Evolutionary conservation across 176 grass and related monocot species (phyloP).

Genomic region (Chrysopogon serrulatus): DNA sequence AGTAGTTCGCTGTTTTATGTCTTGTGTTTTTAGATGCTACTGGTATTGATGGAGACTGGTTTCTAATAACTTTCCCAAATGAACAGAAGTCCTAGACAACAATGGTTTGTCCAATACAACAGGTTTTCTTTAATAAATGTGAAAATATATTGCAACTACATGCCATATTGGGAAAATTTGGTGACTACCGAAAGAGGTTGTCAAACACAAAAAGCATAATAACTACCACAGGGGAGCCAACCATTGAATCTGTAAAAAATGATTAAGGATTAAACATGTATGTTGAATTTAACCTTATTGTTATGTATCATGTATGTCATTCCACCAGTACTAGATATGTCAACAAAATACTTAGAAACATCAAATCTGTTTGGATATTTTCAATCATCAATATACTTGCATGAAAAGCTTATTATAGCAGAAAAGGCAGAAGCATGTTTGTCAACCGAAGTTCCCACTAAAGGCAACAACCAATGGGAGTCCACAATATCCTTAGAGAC

Average conservation of each 20-base stretch:
- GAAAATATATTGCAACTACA: neutral
- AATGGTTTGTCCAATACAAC: neutral
- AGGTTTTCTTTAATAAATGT: neutral
- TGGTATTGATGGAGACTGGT: neutral
- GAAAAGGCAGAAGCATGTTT: neutral
- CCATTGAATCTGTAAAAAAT: neutral
- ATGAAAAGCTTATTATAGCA: neutral
- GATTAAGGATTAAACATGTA: neutral
- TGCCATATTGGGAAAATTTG: neutral
- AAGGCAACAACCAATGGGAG: neutral
- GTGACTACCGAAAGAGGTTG: neutral
- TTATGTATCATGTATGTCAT: neutral
- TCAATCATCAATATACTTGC: neutral
- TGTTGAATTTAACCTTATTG: neutral
- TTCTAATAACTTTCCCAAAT: neutral
- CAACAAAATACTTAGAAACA: neutral
- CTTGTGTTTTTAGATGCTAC: neutral
- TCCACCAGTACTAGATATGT: neutral
- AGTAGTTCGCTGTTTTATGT: neutral
- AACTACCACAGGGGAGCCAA: neutral
- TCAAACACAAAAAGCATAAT: neutral
- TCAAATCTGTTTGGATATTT: neutral
- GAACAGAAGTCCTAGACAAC: neutral
- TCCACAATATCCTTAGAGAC: neutral
- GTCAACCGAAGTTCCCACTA: conserved; percentile 4